These are phyloP conservation scores for Prunus persica DNA, from an alignment of 306 rosid species.

Conservation along the genomic window DNA sequence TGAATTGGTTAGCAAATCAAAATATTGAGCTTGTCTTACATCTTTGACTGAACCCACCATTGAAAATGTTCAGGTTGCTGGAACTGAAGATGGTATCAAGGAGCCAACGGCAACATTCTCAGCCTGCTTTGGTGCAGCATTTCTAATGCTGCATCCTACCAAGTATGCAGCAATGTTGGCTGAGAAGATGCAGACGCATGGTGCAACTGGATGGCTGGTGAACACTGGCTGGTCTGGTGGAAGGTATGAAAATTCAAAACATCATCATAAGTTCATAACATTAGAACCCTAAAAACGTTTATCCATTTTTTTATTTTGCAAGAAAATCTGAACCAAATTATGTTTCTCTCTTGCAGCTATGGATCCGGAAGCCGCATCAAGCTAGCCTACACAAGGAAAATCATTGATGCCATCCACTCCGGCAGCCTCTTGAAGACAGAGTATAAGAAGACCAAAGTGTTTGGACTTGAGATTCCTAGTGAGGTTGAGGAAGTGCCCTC, in stretches of 20 bases:
- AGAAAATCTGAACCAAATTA: not conserved
- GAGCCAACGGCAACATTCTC: slow-evolving; percentile 91
- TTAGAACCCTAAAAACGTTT: too few species aligned
- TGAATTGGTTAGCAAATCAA: not conserved
- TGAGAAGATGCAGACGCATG: slow-evolving; percentile 73
- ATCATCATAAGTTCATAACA: not conserved
- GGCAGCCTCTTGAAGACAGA: slow-evolving; percentile 55
- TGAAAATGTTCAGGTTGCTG: slow-evolving; percentile 54
- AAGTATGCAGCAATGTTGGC: slow-evolving; percentile 93
- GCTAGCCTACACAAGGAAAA: slow-evolving; percentile 66
- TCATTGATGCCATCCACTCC: slow-evolving; percentile 81
- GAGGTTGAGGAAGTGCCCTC: slow-evolving; percentile 72
- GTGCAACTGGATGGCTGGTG: slow-evolving; percentile 89
- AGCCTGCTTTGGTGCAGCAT: slow-evolving; percentile 94
- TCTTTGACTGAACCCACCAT: not conserved
- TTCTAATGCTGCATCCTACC: slow-evolving; percentile 89
- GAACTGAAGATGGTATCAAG: slow-evolving; percentile 83
- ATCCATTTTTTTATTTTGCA: too few species aligned
- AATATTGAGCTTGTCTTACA: not conserved
- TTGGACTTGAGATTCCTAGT: slow-evolving; percentile 73
- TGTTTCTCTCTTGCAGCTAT: slow-evolving; percentile 38
- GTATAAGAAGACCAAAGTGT: slow-evolving; percentile 54
- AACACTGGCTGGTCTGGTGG: slow-evolving; percentile 95
- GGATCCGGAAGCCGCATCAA: slow-evolving; percentile 68
- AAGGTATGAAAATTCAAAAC: slow-evolving; percentile 28